Evolutionary conservation across 2,329 filamentous ascomycete genomes (phyloP), one percentile per base, ranked within the genome.

Genomic region (Thermothelomyces thermophilus): DNA sequence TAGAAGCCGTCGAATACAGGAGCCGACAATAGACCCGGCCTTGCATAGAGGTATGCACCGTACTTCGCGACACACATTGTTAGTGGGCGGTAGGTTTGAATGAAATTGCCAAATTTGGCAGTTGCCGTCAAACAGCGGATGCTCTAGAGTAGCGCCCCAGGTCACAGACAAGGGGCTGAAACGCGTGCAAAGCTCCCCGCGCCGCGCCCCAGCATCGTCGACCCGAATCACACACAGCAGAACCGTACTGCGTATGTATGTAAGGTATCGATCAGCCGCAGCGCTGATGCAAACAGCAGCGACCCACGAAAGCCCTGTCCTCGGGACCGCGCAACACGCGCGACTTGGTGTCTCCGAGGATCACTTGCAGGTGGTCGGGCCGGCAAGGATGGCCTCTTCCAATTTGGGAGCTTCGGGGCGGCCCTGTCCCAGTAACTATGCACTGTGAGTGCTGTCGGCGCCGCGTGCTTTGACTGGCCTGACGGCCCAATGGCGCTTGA

Each of bases 181-280:
- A 41, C 39, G 28, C 24, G 5, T 14, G 7, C 22, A 30, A 16
- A 28, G 9, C 34, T 7, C 1, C 16, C 33, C 16, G 43, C 39
- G 43, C 43, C 43, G n/a, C 43, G 13, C 34, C 43, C 43, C 34
- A 36, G 34, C 34, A 24, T 36, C 34, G 16, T 36, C 16, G 8
- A 30, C 22, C 24, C n/a, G 10, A 6, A 11, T 4, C 14, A 19
- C 26, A 30, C 26, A n/a, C 20, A 31, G 19, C 35, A 3, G 20
- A 20, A 24, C 20, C n/a, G n/a, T n/a, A n/a, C n/a, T n/a, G n/a
- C n/a, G n/a, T n/a, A n/a, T n/a, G n/a, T n/a, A n/a, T n/a, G n/a
- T n/a, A n/a, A n/a, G n/a, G n/a, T 28, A 37, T 10, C 42, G n/a
- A 36, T 36, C 33, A 44, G 41, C 33, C 41, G 41, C 41, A 43